These are phyloP conservation scores for Annulohypoxylon maeteangense DNA, from an alignment of 495 filamentous ascomycete genomes.

Conservation along the genomic window DNA sequence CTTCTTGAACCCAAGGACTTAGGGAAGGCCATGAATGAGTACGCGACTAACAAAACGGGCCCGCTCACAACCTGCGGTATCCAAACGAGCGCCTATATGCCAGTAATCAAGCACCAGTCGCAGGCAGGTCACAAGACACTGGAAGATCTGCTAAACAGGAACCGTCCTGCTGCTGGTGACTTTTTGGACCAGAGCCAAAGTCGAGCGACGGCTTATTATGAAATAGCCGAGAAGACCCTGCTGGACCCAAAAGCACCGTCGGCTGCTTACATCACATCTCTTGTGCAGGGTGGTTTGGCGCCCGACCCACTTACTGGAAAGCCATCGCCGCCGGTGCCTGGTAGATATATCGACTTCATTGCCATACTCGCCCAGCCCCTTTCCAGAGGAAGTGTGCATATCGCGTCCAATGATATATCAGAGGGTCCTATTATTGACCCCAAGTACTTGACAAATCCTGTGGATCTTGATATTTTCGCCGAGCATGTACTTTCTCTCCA, in stretches of 20 bases:
- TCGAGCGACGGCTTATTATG: conserved; percentile 16
- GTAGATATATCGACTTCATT: conserved; percentile 39
- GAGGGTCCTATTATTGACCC: conserved; percentile 60
- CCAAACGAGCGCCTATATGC: conserved; percentile 81
- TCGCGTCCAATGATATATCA: conserved; percentile 51
- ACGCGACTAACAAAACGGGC: conserved; percentile 25
- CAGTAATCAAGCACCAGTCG: conserved; percentile 15
- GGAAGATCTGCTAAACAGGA: conserved; percentile 59
- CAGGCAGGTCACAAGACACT: conserved; percentile 22
- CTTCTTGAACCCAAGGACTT: conserved; percentile 73
- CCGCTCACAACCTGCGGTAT: conserved; percentile 67
- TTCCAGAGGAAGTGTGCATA: conserved; percentile 67
- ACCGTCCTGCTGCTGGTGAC: conserved; percentile 65
- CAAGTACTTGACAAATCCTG: conserved; percentile 62
- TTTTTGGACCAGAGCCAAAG: background rate
- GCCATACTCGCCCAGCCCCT: conserved; percentile 57
- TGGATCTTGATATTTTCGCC: conserved; percentile 61
- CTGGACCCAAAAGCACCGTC: conserved; percentile 26
- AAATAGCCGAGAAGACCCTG: conserved; percentile 33
- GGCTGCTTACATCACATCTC: conserved; percentile 39
- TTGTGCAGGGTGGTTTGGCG: conserved; percentile 9
- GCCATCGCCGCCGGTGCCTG: background rate
- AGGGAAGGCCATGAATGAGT: conserved; percentile 45
- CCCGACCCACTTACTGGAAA: conserved; percentile 24
- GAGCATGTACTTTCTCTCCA: conserved; percentile 57